Evolutionary conservation across 306 rosid genomes (phyloP), one percentile per base, ranked within the genome.

Genomic region (Argentina anserina): DNA sequence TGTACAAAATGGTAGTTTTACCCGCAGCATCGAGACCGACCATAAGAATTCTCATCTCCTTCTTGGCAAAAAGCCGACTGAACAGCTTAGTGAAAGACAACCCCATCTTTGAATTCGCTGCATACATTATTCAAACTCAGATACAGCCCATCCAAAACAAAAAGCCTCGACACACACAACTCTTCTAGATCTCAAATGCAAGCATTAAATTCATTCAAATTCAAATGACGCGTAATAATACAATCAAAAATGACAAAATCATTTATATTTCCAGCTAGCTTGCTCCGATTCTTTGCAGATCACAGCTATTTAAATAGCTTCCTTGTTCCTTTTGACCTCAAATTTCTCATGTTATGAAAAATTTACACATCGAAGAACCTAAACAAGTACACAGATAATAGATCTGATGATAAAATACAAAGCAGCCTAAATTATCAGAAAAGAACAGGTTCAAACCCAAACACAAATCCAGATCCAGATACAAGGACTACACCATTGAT

Each of bases 11-110:
- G 73, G 89, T 88, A 55, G 92, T 88, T 71, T 88, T 88, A 88
- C 92, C 90, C 39, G 90, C 81, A 20, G 86, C 86, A 83, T 83
- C 86, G 10, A 83, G 84, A 79, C 86, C 86, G 6, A 83, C 84
- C 84, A 83, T 76, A 37, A 79, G 86, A 76, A 83, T 79, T 21
- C 88, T 81, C 92, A 88, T 86, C 79, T 88, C 92, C 55, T 78
- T 88, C 79, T 86, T 86, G 74, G 90, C 93, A 73, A 88, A 86
- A 64, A 88, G 93, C 87, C 93, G 87, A 73, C 90, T 84, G 59
- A 88, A 86, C 47, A 88, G 84, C 78, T 88, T 88, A 80, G 85
- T 74, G 82, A 88, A 88, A 60, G 89, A 80, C 76, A 88, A 66
- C 80, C 93, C 93, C 89, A 88, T 88, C 76, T 79, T 81, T 66